Evolutionary conservation across 2,329 filamentous ascomycete species (phyloP).

Genomic region (Helicocarpus griseus): DNA sequence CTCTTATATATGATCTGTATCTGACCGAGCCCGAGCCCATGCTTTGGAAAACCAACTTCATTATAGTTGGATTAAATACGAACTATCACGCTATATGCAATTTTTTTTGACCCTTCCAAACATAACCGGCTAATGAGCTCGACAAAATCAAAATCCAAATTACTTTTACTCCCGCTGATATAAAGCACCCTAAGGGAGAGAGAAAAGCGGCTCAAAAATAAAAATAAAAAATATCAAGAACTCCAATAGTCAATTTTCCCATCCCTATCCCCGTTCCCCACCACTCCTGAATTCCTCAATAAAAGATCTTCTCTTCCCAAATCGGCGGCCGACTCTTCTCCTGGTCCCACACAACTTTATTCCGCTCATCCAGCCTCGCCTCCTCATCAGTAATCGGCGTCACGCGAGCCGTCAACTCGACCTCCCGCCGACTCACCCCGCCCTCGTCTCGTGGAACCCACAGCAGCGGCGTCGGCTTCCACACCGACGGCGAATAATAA

Average conservation of each 20-base stretch:
- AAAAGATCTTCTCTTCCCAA: slow-evolving; percentile 44
- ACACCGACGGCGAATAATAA: slow-evolving; percentile 64
- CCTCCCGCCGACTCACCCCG: slow-evolving; percentile 66
- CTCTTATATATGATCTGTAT: no score
- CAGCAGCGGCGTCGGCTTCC: slow-evolving; percentile 51
- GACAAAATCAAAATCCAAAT: background rate
- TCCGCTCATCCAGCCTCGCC: slow-evolving; percentile 60
- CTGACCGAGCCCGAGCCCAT: no score
- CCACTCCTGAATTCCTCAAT: slow-evolving; percentile 22
- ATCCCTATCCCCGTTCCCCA: background rate
- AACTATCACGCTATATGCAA: no score
- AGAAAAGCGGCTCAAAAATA: background rate
- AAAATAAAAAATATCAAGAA: background rate
- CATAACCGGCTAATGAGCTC: background rate
- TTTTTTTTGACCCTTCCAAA: background rate
- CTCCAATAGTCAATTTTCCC: no score
- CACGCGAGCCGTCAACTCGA: slow-evolving; percentile 59
- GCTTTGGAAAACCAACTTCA: no score
- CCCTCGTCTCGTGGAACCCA: slow-evolving; percentile 74
- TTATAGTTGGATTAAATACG: no score
- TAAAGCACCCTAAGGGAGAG: background rate
- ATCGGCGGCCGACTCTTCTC: slow-evolving; percentile 47
- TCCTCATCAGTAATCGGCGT: slow-evolving; percentile 73
- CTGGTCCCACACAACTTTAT: slow-evolving; percentile 53
- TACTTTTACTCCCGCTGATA: background rate